Percentiles rank a stretch among this genome's conserved stretches.
Evolutionary conservation across 2,329 filamentous ascomycete genomes (phyloP).

Genomic region (Penicillium sp.): DNA sequence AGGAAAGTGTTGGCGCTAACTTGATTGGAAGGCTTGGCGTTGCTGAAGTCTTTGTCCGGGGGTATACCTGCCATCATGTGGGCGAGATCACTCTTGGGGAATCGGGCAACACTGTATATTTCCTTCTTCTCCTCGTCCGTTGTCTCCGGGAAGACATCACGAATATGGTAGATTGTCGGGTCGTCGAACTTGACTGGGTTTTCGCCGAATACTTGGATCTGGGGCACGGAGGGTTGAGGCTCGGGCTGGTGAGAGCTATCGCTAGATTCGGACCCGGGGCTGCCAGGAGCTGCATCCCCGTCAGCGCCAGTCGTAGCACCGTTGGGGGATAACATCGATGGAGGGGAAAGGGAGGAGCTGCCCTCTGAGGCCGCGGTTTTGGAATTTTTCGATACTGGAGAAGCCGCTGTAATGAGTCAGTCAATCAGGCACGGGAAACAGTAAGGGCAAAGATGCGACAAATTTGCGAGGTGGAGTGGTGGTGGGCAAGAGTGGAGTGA

Average conservation of each 20-base stretch:
- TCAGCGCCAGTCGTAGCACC: constrained; percentile 56
- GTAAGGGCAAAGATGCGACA: constrained; percentile 11
- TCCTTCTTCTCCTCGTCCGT: constrained; percentile 81
- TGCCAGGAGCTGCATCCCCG: constrained; percentile 63
- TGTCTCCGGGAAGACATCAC: constrained; percentile 73
- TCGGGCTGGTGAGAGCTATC: constrained; percentile 63
- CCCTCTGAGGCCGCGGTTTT: constrained; percentile 43
- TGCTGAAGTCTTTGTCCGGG: constrained; percentile 94
- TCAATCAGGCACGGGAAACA: constrained; percentile 8
- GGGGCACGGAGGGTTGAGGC: constrained; percentile 65
- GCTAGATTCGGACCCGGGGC: constrained; percentile 64
- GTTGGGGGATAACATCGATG: constrained; percentile 49
- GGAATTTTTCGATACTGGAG: constrained; percentile 44
- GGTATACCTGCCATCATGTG: constrained; percentile 87
- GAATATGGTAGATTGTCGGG: constrained; percentile 93
- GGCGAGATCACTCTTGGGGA: constrained; percentile 77
- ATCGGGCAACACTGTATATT: constrained; percentile 85
- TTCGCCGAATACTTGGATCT: constrained; percentile 87
- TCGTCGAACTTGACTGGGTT: constrained; percentile 91
- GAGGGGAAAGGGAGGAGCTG: constrained; percentile 45
- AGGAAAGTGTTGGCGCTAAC: constrained; percentile 92
- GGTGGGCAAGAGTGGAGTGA: constrained; percentile 18
- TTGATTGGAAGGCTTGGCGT: constrained; percentile 88
- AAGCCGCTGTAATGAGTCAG: constrained; percentile 31
- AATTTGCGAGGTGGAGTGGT: constrained; percentile 16